Evolutionary conservation across 2,329 filamentous ascomycete species (phyloP).

Genomic region (Botrytis byssoidea): DNA sequence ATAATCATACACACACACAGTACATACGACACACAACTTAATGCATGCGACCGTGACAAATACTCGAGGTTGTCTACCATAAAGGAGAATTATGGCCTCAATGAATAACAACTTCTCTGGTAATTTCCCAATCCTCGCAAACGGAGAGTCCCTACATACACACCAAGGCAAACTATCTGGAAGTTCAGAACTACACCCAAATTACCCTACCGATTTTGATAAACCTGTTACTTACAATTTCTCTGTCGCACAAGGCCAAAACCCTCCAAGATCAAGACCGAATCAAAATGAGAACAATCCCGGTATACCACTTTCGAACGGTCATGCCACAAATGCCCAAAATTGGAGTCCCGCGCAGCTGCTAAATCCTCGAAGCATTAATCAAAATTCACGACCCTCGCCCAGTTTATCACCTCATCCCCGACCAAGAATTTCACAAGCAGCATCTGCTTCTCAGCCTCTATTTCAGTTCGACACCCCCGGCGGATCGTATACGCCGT

Average conservation of each 20-base stretch:
- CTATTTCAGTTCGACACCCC: conserved; percentile 39
- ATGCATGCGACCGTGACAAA: conserved; percentile 35
- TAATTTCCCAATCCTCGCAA: conserved; percentile 29
- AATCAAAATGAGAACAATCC: conserved; percentile 11
- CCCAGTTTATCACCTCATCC: not conserved
- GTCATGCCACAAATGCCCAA: conserved; percentile 11
- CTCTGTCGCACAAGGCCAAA: conserved; percentile 30
- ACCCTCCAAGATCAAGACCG: conserved; percentile 31
- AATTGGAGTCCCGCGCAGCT: conserved; percentile 45
- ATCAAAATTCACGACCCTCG: conserved; percentile 2
- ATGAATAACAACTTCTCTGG: conserved; percentile 39
- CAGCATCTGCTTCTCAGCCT: conserved; percentile 25
- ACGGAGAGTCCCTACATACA: conserved; percentile 18
- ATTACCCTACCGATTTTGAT: conserved; percentile 18
- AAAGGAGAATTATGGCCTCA: conserved; percentile 37
- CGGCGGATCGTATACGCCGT: conserved; percentile 23
- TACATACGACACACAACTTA: conserved; percentile 24
- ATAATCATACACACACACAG: conserved; percentile 18
- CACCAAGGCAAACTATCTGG: conserved; percentile 18
- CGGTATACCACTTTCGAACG: conserved; percentile 7
- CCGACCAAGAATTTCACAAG: conserved; percentile 22
- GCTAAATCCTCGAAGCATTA: conserved; percentile 43
- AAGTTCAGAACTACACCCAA: conserved; percentile 28
- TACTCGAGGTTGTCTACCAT: not conserved
- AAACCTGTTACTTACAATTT: conserved; percentile 15